These are phyloP conservation scores for Ogataea angusta DNA, from an alignment of 805 yeast species.

Conservation along the genomic window DNA sequence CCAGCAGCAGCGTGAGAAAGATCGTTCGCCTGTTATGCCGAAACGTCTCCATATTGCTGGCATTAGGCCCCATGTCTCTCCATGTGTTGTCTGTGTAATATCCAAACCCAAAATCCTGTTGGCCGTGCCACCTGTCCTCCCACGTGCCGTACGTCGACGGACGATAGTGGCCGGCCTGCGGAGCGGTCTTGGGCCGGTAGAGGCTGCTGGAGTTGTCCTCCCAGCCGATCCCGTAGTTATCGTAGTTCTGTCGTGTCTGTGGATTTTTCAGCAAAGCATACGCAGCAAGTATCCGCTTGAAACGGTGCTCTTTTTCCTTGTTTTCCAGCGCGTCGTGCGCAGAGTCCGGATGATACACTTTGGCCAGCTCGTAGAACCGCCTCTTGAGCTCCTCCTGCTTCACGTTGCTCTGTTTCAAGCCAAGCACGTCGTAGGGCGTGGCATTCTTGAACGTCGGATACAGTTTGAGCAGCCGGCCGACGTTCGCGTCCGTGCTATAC, in stretches of 20 bases:
- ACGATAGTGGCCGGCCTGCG: constrained; percentile 18
- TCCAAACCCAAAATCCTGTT: constrained; percentile 25
- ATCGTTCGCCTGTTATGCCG: constrained; percentile 28
- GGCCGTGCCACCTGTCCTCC: constrained; percentile 25
- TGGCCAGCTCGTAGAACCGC: constrained; percentile 60
- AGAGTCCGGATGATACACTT: constrained; percentile 79
- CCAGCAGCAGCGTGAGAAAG: constrained; percentile 25
- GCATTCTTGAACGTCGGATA: constrained; percentile 52
- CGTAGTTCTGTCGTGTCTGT: constrained; percentile 42
- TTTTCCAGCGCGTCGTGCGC: constrained; percentile 16
- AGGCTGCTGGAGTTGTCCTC: constrained; percentile 25
- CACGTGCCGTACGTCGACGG: constrained; percentile 26
- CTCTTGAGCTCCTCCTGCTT: constrained; percentile 41
- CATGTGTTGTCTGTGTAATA: constrained; percentile 27
- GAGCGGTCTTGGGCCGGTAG: constrained; percentile 23
- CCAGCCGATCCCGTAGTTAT: constrained; percentile 47
- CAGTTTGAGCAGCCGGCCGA: constrained; percentile 18
- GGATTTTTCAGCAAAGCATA: constrained; percentile 53
- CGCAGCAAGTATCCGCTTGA: constrained; percentile 56
- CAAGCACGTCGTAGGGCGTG: constrained; percentile 69
- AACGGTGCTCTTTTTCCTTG: constrained; percentile 39
- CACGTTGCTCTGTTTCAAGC: constrained; percentile 35
- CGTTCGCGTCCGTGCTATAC: constrained; percentile 1
- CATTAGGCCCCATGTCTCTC: constrained; percentile 26
- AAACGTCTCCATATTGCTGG: constrained; percentile 26